phyloP scores from a whole-genome alignment of 140 eudicot genomes.

The Bidens hawaiensis region DNA sequence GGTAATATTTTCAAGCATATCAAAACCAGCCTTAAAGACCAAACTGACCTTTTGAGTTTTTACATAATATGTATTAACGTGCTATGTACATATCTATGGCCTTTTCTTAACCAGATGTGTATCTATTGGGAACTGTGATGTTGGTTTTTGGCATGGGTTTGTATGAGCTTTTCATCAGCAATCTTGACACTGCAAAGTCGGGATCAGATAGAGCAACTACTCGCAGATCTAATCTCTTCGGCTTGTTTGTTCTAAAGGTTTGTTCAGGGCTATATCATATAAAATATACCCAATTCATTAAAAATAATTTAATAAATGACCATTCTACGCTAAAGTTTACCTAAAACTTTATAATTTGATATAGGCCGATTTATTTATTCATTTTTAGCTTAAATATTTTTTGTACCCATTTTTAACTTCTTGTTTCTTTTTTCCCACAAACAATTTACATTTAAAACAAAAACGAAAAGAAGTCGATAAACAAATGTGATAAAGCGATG shows the following conservation, averaged over 20 bases:
- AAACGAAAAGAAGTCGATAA: too few relatives aligned
- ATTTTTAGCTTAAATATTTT: too few relatives aligned
- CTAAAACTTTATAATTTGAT: too few relatives aligned
- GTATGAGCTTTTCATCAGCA: constrained; percentile 87
- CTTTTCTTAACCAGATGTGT: constrained; percentile 49
- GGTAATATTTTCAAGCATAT: constrained; percentile 38
- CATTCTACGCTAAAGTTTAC: too few relatives aligned
- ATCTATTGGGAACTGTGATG: constrained; percentile 93
- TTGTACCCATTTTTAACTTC: too few relatives aligned
- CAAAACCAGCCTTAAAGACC: not conserved
- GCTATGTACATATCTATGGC: not conserved
- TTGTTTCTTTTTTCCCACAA: too few relatives aligned
- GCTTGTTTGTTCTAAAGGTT: constrained; percentile 75
- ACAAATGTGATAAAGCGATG: too few relatives aligned
- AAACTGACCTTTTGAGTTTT: not conserved
- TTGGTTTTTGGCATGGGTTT: constrained; percentile 97
- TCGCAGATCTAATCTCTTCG: constrained; percentile 62
- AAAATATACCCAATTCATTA: too few relatives aligned
- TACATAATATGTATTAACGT: not conserved
- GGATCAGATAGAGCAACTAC: constrained; percentile 31
- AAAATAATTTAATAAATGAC: too few relatives aligned
- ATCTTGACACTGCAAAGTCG: constrained; percentile 55
- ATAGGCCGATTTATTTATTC: too few relatives aligned
- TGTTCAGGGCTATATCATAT: too few relatives aligned
- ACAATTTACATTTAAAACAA: too few relatives aligned